These are phyloP conservation scores for Cercophora sp. DNA, from an alignment of 495 filamentous ascomycete genomes.

Conservation along the genomic window DNA sequence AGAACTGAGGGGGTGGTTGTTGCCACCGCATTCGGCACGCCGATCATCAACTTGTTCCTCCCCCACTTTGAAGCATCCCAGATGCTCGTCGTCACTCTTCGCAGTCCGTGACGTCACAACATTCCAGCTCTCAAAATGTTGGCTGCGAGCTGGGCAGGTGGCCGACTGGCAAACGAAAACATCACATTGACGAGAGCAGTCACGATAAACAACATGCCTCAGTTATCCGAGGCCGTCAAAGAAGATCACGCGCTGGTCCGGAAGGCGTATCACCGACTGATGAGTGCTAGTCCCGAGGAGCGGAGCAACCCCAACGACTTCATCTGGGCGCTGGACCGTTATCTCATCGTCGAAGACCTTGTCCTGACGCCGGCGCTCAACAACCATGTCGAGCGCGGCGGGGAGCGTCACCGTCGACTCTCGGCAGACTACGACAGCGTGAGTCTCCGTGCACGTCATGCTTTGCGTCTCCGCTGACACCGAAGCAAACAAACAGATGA, in stretches of 20 bases:
- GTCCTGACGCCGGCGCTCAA: conserved; percentile 26
- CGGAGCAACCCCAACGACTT: conserved; percentile 21
- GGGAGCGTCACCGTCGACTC: conserved; percentile 16
- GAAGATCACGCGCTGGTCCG: conserved; percentile 21
- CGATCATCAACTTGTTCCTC: no score
- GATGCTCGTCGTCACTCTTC: not conserved
- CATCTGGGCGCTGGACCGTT: conserved; percentile 26
- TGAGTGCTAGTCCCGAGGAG: conserved; percentile 13
- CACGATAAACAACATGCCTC: conserved; percentile 16
- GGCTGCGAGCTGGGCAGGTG: no score
- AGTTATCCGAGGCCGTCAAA: conserved; percentile 25
- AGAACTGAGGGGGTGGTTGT: no score
- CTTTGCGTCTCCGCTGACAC: not conserved
- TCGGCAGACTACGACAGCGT: conserved; percentile 27
- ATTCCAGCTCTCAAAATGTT: no score
- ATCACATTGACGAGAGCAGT: not conserved
- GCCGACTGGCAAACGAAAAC: not conserved
- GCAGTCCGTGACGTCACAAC: not conserved
- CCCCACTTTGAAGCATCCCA: no score
- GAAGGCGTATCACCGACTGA: conserved; percentile 14
- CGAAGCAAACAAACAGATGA: conserved; percentile 15
- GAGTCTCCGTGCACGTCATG: not conserved
- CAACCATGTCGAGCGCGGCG: conserved; percentile 17
- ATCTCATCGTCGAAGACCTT: conserved; percentile 28
- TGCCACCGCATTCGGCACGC: no score